Conservation (phyloP, 306 rosid species). For the Ormosia emarginata region DNA sequence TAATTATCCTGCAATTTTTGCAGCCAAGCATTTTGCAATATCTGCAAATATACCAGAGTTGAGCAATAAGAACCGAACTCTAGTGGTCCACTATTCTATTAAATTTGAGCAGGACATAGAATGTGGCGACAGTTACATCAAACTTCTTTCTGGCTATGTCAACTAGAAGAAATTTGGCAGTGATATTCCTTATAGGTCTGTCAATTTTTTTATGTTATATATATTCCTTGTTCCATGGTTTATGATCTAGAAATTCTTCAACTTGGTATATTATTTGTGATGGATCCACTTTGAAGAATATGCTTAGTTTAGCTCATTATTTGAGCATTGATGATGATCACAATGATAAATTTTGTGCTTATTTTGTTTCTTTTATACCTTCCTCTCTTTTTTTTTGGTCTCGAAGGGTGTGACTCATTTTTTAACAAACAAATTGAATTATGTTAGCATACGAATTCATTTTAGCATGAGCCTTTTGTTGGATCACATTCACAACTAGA, state of each 20-base stretch:
- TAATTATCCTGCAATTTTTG: constrained; percentile 7
- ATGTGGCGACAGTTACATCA: constrained; percentile 92
- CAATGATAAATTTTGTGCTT: background rate
- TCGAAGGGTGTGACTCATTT: background rate
- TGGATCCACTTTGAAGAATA: background rate
- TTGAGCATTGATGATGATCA: background rate
- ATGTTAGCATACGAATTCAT: background rate
- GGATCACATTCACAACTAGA: too few relatives aligned
- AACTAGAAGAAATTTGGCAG: constrained; percentile 92
- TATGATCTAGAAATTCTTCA: background rate
- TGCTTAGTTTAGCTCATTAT: background rate
- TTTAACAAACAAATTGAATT: too few relatives aligned
- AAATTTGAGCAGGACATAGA: constrained; percentile 93
- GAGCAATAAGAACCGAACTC: constrained; percentile 65
- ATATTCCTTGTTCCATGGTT: background rate
- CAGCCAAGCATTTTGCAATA: constrained; percentile 89
- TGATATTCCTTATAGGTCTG: constrained; percentile 90
- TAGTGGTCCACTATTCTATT: constrained; percentile 84
- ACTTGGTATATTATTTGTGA: background rate
- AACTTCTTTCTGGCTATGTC: constrained; percentile 91
- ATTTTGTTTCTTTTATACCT: background rate
- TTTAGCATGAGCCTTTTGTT: too few relatives aligned
- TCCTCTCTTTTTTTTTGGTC: background rate
- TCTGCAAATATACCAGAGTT: constrained; percentile 86
- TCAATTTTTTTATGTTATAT: background rate